Base-by-base conservation (phyloP, 2,329 filamentous ascomycete genomes). In the Escovopsis weberi region DNA sequence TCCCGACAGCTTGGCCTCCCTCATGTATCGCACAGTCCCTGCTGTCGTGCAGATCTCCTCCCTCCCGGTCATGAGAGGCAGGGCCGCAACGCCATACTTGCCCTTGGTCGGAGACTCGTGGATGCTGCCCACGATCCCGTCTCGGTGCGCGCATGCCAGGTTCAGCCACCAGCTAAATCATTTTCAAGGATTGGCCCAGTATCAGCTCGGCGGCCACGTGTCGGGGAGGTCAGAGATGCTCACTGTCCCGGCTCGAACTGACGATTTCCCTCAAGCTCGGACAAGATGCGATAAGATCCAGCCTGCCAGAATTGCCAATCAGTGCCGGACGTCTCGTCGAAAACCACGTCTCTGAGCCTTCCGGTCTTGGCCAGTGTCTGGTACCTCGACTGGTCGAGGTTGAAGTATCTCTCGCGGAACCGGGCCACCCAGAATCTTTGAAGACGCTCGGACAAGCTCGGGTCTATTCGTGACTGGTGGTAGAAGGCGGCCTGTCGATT, bases 81-180 rank as follows among this genome's bases (percentile, higher is more conserved):
- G 54, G 1, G 67, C 63, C 2, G 63, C 58, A 38, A 66, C 57
- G 8, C 65, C 64, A 46, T 71, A 71, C 33, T 58, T 58, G 6
- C 67, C 66, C 44, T 59, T 66, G 9, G 69, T 70, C 0, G 68
- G 61, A 12, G 48, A 63, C 47, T 74, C 68, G 3, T 56, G 48
- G 11, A 62, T 60, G 41, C 58, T 64, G 7, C 58, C 60, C 8
- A 74, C 64, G 15, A 77, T 70, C 18, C 74, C 72, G 49, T 78
- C 74, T 26, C 70, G 65, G 45, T 69, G 61, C 2, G 71, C 74
- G 48, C 72, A 75, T 33, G 69, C 66, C 30, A 75, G 59, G 42
- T 74, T 72, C 15, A 74, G 54, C 71, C 73, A 78, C 74, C 70
- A 78, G 43, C 74, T 77, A 32, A 32, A 6, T 30, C 28, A 10